Evolutionary conservation across 352 stramenopile genomes (phyloP).

Genomic region (Phytophthora podocarpi): DNA sequence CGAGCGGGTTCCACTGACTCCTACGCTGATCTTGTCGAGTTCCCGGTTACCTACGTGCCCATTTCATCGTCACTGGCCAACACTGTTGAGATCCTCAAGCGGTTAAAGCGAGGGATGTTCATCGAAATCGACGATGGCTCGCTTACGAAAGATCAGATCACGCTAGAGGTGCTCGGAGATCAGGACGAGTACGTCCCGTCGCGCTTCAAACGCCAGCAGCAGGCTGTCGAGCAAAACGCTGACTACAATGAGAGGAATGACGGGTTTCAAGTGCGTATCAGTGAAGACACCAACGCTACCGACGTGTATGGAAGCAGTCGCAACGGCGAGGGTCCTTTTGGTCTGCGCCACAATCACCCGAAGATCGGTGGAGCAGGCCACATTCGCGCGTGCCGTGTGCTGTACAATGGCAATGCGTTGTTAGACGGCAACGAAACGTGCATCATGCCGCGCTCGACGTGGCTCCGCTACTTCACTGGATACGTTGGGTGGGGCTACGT

Average conservation of each 20-base stretch:
- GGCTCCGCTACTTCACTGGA: slow-evolving; percentile 63
- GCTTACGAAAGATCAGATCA: slow-evolving; percentile 81
- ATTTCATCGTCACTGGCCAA: slow-evolving; percentile 58
- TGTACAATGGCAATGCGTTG: slow-evolving; percentile 77
- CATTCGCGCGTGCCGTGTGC: slow-evolving; percentile 72
- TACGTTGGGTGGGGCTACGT: slow-evolving; percentile 60
- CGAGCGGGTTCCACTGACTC: slow-evolving; percentile 51
- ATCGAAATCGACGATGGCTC: slow-evolving; percentile 81
- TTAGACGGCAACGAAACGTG: slow-evolving; percentile 72
- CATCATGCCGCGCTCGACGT: slow-evolving; percentile 56
- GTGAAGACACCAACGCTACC: slow-evolving; percentile 34
- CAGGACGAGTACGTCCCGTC: slow-evolving; percentile 62
- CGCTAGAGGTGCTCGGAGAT: slow-evolving; percentile 69
- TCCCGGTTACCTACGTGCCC: slow-evolving; percentile 74
- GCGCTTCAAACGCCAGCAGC: slow-evolving; percentile 37
- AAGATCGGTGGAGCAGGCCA: slow-evolving; percentile 50
- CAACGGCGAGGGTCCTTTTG: slow-evolving; percentile 38
- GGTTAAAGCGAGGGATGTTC: slow-evolving; percentile 53
- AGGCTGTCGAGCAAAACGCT: not conserved
- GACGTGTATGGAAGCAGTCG: slow-evolving; percentile 23
- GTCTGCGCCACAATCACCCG: slow-evolving; percentile 54
- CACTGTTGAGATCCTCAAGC: slow-evolving; percentile 58
- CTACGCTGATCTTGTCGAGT: slow-evolving; percentile 53
- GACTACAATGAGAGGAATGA: slow-evolving; percentile 21
- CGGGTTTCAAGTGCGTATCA: slow-evolving; percentile 51